phyloP scores from a whole-genome alignment of 257 asterid genomes.

The Solanum chmielewskii region DNA sequence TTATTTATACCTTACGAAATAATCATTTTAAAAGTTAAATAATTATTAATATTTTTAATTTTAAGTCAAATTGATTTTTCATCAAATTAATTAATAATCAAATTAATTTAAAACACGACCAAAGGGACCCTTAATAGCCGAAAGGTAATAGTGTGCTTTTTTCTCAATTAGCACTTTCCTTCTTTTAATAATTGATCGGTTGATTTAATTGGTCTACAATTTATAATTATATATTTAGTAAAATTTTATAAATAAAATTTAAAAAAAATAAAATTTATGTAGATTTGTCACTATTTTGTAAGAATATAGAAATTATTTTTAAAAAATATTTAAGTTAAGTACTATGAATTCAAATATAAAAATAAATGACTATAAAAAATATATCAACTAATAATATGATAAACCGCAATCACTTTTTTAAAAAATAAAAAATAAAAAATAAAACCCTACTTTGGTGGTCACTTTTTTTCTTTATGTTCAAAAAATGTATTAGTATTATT shows the following conservation, averaged over 20 bases:
- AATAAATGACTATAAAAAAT: no score
- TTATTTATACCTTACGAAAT: no score
- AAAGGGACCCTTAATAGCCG: not conserved
- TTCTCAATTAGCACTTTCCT: not conserved
- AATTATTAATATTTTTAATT: no score
- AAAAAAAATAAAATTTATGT: rapidly evolving
- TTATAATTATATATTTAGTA: rapidly evolving
- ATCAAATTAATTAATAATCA: not conserved
- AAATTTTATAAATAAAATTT: rapidly evolving
- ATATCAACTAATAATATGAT: no score
- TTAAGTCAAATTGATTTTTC: not conserved
- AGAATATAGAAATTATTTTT: rapidly evolving
- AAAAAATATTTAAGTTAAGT: no score
- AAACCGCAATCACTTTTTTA: no score
- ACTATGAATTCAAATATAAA: no score
- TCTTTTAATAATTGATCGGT: not conserved
- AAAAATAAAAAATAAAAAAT: rapidly evolving
- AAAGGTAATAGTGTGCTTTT: not conserved
- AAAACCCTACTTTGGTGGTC: not conserved
- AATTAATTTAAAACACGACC: not conserved
- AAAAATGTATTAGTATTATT: no score
- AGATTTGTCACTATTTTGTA: rapidly evolving
- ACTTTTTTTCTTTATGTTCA: no score
- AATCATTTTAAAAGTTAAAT: no score
- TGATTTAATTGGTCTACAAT: rapidly evolving